phyloP scores from a whole-genome alignment of 2,329 filamentous ascomycete genomes.

The Ophiostoma sp. region DNA sequence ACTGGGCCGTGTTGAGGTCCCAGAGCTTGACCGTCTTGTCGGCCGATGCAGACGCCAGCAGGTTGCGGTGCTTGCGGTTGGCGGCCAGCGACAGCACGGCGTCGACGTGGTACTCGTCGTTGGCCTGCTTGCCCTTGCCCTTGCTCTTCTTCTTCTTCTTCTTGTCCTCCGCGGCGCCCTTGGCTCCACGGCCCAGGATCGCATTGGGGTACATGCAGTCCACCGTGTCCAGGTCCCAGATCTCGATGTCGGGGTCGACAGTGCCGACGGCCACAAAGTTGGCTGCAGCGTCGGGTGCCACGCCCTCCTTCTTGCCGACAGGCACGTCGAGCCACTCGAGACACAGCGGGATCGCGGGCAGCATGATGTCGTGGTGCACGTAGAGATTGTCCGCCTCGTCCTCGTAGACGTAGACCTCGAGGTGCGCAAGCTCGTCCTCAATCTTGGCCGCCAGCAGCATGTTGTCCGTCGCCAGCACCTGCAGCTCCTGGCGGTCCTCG shows the following conservation, averaged over 20 bases:
- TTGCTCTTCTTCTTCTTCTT: conserved; percentile 80
- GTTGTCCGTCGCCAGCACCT: conserved; percentile 90
- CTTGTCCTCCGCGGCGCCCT: conserved; percentile 39
- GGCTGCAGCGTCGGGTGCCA: conserved; percentile 60
- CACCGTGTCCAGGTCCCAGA: conserved; percentile 94
- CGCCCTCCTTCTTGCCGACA: conserved; percentile 57
- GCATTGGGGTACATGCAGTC: conserved; percentile 98
- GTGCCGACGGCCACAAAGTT: conserved; percentile 95
- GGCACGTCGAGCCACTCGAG: conserved; percentile 93
- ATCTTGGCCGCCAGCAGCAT: conserved; percentile 86
- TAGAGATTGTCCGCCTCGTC: conserved; percentile 94
- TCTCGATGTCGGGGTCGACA: conserved; percentile 97
- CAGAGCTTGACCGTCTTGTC: conserved; percentile 97
- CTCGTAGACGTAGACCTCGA: conserved; percentile 97
- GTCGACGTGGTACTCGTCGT: conserved; percentile 90
- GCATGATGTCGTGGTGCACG: conserved; percentile 98
- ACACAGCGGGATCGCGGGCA: conserved; percentile 90
- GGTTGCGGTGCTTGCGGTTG: conserved; percentile 88
- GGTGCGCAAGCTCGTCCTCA: conserved; percentile 92
- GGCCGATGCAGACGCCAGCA: conserved; percentile 89
- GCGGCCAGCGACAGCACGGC: conserved; percentile 85
- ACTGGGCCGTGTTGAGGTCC: conserved; percentile 88
- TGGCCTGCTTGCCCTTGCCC: conserved; percentile 82
- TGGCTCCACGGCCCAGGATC: conserved; percentile 71
- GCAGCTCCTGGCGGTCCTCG: conserved; percentile 86